These are phyloP conservation scores for Seminavis robusta DNA, from an alignment of 108 stramenopile species.

Conservation along the genomic window DNA sequence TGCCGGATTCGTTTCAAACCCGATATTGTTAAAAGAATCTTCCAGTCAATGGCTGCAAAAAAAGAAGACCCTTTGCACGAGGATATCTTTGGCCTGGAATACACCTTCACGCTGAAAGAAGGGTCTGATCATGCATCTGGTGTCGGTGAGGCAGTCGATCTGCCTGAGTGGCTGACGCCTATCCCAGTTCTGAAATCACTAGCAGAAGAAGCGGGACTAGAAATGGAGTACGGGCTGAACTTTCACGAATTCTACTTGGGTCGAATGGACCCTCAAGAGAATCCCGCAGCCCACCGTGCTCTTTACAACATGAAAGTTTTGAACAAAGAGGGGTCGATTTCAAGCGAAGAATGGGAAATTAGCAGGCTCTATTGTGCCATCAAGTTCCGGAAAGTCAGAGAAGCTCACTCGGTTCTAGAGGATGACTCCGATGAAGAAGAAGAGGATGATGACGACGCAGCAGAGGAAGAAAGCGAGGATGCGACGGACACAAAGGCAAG, in stretches of 20 bases:
- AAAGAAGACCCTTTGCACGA: conserved; percentile 22
- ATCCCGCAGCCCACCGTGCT: conserved; percentile 57
- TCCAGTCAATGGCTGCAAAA: conserved; percentile 18
- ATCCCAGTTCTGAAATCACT: conserved; percentile 58
- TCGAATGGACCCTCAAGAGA: conserved; percentile 48
- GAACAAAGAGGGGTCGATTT: conserved; percentile 71
- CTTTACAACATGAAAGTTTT: conserved; percentile 88
- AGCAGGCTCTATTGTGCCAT: conserved; percentile 81
- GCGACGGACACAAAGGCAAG: conserved; percentile 3
- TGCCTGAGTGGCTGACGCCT: conserved; percentile 88
- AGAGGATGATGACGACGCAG: conserved; percentile 40
- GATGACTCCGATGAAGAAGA: conserved; percentile 64
- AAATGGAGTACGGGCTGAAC: conserved; percentile 71
- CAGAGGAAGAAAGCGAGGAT: conserved; percentile 17
- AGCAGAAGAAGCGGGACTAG: conserved; percentile 69
- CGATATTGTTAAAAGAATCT: conserved; percentile 49
- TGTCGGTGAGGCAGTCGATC: conserved; percentile 80
- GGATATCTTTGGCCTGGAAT: conserved; percentile 82
- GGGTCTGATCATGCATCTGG: conserved; percentile 75
- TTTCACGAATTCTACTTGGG: conserved; percentile 81
- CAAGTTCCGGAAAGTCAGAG: conserved; percentile 85
- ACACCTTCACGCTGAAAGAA: conserved; percentile 84
- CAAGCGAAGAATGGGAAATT: conserved; percentile 83
- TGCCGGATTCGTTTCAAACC: conserved; percentile 71
- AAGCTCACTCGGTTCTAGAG: conserved; percentile 52